Base-by-base conservation (phyloP, 257 asterid species). In the Euphrasia confusa region DNA sequence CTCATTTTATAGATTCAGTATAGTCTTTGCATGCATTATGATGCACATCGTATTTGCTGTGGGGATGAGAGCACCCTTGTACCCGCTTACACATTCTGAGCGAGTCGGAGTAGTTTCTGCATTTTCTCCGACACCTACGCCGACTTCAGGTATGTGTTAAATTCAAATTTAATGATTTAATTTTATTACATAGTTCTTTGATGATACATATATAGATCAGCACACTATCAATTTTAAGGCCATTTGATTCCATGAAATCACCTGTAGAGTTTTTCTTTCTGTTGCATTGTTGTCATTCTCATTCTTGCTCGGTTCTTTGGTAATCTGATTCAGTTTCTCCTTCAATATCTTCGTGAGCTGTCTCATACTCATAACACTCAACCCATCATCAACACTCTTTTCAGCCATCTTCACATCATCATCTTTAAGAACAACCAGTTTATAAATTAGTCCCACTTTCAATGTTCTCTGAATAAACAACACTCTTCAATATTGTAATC, bases 251-350 rank as follows among this genome's bases (percentile, higher is more conserved):
- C 71, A 81, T 1, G 80, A 63, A 50, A 84, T 72, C 8, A 64
- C 66, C 67, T 80, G 82, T 70, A 84, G 71, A 48, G 86, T 86
- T 67, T 71, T 72, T 70, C 92, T 69, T 24, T 68, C 13, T n/a
- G 44, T 35, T 35, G 32, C 76, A 72, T 72, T 53, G 15, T 32
- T 35, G 61, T 30, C 68, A 53, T 65, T 21, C 3, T 62, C 73
- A 17, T 56, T 64, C 58, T 64, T 69, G 70, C 30, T 50, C 47
- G 7, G 24, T 10, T 65, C 21, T 13, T 67, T 75, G 4, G 81
- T 42, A 58, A 74, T 74, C 57, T 72, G 24, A 21, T 21, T 28
- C 13, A 80, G 62, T 53, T 74, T 74, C 6, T 69, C 63, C 58
- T 74, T 76, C 48, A 83, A 17, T 84, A 65, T 72, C 60, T 78